Evolutionary conservation across 1,284 basidiomycete species (phyloP), one percentile per base, ranked within the genome.

Genomic region (Fomitopsis betulina): DNA sequence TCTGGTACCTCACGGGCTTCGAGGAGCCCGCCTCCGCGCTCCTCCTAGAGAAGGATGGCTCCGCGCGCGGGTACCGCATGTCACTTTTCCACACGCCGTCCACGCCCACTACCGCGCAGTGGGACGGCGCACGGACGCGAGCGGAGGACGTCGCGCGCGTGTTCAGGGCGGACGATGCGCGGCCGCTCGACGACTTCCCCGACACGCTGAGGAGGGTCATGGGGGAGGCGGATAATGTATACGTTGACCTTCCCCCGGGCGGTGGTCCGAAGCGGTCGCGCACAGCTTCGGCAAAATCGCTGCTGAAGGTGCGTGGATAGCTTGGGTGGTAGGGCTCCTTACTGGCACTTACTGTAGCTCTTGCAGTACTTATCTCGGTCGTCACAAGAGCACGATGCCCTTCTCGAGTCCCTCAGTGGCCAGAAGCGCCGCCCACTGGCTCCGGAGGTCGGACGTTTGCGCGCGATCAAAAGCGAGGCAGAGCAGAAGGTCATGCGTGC

Each of bases 1-100:
- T 96, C 71, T 93, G 87, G 88, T 98, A 98, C 70, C 78, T 98
- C 12, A 96, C 96, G 0, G 96, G 97, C 6, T 97, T 97, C 68
- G 86, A 95, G 61, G 96, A 98, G 72, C 93, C 95, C 0, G 91
- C 97, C 61, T 85, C 95, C 13, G 94, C 93, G 0, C 77, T 98
- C 27, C 79, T 98, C 35, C 76, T 97, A 39, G 86, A 93, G 91
- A 62, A 89, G 69, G 89, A 87, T 63, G 76, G 76, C 8, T 86
- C 87, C 1, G 78, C 81, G 0, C 79, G 85, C 63, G 95, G 95
- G 0, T 98, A 96, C 75, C 82, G 80, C 60, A 96, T 96, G 90
- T 88, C 87, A 0, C 74, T 99, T 51, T 99, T 98, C 70, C 90
- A 87, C n/a, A 76, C 81, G 1, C 89, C 92, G 10, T 89, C 86